Base-by-base conservation (phyloP, 176 grass and related monocot genomes). In the Aegilops longissima region DNA sequence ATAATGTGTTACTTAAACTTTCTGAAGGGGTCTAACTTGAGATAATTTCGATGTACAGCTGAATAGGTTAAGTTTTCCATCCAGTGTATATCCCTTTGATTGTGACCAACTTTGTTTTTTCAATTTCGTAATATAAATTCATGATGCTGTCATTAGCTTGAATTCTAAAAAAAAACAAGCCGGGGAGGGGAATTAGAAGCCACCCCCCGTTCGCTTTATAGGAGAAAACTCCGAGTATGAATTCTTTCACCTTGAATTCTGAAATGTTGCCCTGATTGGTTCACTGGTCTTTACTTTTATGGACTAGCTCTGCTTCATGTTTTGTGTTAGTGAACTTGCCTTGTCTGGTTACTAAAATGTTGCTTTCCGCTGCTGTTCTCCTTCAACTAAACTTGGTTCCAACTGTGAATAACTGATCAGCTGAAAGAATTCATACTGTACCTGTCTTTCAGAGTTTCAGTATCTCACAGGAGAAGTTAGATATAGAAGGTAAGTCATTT, bases 231-330 rank as follows among this genome's bases (percentile, higher is more conserved):
- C 25, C 25, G 25, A 27, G 25, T 27, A 27, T 27, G 25, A 27
- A 27, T 27, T 27, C 25, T 27, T 27, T 27, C 25, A 11, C 9
- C 40, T 42, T 42, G 40, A 42, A 52, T 73, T 74, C 49, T 77
- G 18, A 76, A 69, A 80, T 81, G 42, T 9, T 66, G 42, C 65
- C 74, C 9, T 85, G 44, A 31, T 75, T 66, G 7, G 45, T 79
- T 87, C 13, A 61, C 8, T 58, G 45, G 9, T 83, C 44, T 21
- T 80, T 31, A 49, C 9, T 49, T 77, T 61, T 77, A 5, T 49
- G 2, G 1, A 64, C n/a, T 21, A 27, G 76, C 42, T 4, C 2
- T 49, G 30, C 31, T 40, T 40, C 30, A 29, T 82, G 30, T 70
- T 86, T 42, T 30, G 5, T 38, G 56, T 62, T 20, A 63, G 42